Evolutionary conservation across 208 protist species (phyloP).

Genomic region (Plasmodiophora brassicae): DNA sequence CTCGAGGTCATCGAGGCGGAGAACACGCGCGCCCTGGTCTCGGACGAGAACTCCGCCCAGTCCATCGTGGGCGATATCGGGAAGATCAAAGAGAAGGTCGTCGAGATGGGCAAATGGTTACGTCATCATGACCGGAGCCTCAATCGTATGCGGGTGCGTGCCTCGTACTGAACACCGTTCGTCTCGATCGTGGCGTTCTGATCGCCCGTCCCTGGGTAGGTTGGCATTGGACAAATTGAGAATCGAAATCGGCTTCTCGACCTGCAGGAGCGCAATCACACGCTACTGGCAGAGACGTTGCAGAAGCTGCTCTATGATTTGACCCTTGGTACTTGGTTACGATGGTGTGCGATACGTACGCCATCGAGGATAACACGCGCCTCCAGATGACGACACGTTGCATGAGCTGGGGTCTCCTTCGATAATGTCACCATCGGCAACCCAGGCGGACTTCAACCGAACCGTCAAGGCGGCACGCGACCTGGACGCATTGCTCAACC

Average conservation of each 20-base stretch:
- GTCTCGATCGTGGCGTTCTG: neutral
- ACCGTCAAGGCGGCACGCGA: neutral
- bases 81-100: neutral
- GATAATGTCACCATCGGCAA: neutral
- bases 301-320: neutral
- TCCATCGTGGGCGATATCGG: neutral
- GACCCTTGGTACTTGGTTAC: neutral
- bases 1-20: neutral
- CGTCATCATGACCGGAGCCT: neutral
- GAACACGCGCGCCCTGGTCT: neutral
- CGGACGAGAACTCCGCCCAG: slow-evolving; percentile 1
- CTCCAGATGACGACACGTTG: neutral
- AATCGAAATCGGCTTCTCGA: slow-evolving; percentile 6
- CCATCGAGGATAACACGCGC: no score
- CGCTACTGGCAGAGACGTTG: neutral
- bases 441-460: neutral
- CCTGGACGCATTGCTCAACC: neutral
- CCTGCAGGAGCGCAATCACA: slow-evolving; percentile 16
- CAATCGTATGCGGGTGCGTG: neutral
- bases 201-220: neutral
- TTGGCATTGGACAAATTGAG: slow-evolving; percentile 12
- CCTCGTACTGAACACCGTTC: neutral
- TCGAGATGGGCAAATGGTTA: neutral
- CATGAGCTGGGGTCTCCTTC: neutral
- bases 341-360: no score